phyloP scores from a whole-genome alignment of 202 grass and related monocot species.

The Panicum virgatum region DNA sequence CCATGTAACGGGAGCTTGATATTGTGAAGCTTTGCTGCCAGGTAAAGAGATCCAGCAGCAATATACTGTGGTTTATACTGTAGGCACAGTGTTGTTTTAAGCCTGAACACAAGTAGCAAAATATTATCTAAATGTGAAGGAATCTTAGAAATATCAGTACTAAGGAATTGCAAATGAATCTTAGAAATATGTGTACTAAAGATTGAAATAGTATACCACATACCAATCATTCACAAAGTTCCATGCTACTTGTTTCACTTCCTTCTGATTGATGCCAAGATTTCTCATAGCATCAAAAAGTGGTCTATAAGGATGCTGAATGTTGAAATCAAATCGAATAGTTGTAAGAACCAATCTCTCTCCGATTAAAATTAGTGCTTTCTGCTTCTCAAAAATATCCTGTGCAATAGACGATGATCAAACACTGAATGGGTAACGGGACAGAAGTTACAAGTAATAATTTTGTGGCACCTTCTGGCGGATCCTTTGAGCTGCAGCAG shows the following conservation, averaged over 20 bases:
- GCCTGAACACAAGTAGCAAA: slow-evolving; percentile 49
- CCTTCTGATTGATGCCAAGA: slow-evolving; percentile 63
- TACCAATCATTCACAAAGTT: slow-evolving; percentile 90
- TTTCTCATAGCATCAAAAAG: slow-evolving; percentile 74
- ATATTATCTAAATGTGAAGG: slow-evolving; percentile 12
- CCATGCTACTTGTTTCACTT: slow-evolving; percentile 68
- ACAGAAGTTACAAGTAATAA: slow-evolving; percentile 33
- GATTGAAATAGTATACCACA: slow-evolving; percentile 11
- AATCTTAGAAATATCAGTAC: background rate
- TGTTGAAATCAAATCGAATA: slow-evolving; percentile 78
- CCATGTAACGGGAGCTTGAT: slow-evolving; percentile 62
- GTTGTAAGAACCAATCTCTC: slow-evolving; percentile 76
- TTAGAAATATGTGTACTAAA: slow-evolving; percentile 3
- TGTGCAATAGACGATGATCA: slow-evolving; percentile 44
- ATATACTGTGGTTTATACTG: slow-evolving; percentile 81
- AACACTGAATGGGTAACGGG: slow-evolving; percentile 12
- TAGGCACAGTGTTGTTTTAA: slow-evolving; percentile 69
- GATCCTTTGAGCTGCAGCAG: slow-evolving; percentile 45
- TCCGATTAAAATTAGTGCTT: slow-evolving; percentile 61
- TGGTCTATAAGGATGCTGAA: slow-evolving; percentile 76
- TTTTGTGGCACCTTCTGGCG: slow-evolving; percentile 51
- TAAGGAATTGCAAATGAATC: slow-evolving; percentile 15
- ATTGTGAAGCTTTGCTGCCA: slow-evolving; percentile 63
- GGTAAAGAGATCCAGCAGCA: slow-evolving; percentile 68
- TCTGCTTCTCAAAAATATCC: slow-evolving; percentile 68